phyloP scores from a whole-genome alignment of 345 rosid species.

The Syzygium oleosum region DNA sequence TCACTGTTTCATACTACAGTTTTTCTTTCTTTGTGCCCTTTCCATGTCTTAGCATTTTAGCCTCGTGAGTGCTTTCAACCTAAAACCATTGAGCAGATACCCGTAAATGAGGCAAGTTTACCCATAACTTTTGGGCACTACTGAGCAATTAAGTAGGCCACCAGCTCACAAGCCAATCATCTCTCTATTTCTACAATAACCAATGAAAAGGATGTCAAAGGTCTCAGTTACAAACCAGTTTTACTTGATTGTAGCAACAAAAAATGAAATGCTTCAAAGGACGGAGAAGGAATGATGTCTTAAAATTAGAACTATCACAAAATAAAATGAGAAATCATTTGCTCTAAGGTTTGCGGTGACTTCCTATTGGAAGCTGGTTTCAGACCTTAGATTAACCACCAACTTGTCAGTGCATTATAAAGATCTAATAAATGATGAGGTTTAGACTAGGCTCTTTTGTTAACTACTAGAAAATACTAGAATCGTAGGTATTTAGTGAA shows the following conservation, averaged over 20 bases:
- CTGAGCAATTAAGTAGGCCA: not conserved
- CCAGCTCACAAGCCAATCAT: not conserved
- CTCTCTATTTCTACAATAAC: not conserved
- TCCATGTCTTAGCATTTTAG: not conserved
- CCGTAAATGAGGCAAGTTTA: not conserved
- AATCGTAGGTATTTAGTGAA: not conserved
- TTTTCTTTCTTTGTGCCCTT: not conserved
- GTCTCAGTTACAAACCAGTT: not conserved
- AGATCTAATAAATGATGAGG: not conserved
- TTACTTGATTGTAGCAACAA: not conserved
- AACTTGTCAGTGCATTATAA: not conserved
- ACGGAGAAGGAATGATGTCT: not conserved
- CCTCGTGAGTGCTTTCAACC: not conserved
- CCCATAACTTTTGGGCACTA: not conserved
- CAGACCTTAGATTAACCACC: not conserved
- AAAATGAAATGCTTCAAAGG: not conserved
- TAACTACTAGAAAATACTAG: not conserved
- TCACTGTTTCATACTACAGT: not conserved
- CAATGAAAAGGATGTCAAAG: not conserved
- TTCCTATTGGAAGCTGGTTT: not conserved
- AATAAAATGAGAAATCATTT: not conserved
- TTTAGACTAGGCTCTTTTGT: not conserved
- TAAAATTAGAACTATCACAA: not conserved
- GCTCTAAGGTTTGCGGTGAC: not conserved
- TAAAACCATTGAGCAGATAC: not conserved